Evolutionary conservation across 208 protist species (phyloP).

Genomic region (Trypanosoma boissoni): DNA sequence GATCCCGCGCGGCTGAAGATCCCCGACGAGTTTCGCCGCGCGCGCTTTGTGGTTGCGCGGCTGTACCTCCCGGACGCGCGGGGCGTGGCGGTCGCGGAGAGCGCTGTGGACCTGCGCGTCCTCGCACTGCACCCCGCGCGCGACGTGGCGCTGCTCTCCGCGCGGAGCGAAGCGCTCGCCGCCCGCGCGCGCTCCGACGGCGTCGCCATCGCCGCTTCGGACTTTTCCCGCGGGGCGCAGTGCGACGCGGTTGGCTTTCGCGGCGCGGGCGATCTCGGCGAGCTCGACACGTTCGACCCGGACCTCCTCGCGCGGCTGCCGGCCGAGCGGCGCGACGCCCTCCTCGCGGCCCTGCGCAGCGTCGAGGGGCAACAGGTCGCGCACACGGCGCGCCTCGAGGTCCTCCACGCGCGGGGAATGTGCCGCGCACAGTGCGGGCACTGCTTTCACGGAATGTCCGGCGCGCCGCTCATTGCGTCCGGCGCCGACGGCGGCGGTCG

Average conservation of each 20-base stretch:
- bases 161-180: neutral
- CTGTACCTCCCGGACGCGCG: constrained; percentile 38
- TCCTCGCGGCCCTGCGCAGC: constrained; percentile 47
- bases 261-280: constrained; percentile 50
- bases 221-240: constrained; percentile 1
- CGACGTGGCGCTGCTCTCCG: constrained; percentile 56
- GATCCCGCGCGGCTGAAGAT: constrained; percentile 64
- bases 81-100: constrained; percentile 23
- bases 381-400: constrained; percentile 23
- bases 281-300: constrained; percentile 75
- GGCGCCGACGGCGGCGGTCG: too few species aligned
- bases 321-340: constrained; percentile 35
- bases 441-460: constrained; percentile 85
- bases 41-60: constrained; percentile 54
- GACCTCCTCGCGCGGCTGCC: constrained; percentile 55
- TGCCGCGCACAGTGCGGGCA: constrained; percentile 32
- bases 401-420: constrained; percentile 51
- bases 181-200: constrained; percentile 3
- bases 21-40: constrained; percentile 69
- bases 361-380: constrained; percentile 63
- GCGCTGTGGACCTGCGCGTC: constrained; percentile 29
- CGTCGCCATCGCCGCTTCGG: constrained; percentile 2
- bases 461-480: constrained; percentile 57
- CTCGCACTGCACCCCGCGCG: constrained; percentile 52
- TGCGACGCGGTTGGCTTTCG: constrained; percentile 51